A percentile compares a stretch with the other conserved stretches of the same genome.
phyloP scores from a whole-genome alignment of 139 green algal species.

The Chlorokybus atmophyticus region DNA sequence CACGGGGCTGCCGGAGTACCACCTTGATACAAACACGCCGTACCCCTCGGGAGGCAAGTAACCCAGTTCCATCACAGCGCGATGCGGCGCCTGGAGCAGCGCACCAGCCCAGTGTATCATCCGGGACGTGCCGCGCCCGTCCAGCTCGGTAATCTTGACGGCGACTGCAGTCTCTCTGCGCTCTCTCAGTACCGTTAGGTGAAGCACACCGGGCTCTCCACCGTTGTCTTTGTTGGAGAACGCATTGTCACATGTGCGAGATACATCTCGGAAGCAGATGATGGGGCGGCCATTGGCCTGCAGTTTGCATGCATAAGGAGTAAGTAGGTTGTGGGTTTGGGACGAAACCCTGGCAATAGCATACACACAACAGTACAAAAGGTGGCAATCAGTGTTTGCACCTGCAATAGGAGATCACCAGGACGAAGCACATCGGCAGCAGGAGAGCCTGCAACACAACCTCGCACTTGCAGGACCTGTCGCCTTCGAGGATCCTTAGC shows the following conservation, averaged over 20 bases:
- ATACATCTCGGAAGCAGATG: constrained; percentile 51
- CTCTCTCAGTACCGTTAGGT: no score
- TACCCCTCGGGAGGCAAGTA: constrained; percentile 43
- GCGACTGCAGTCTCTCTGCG: constrained; percentile 37
- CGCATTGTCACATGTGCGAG: no score
- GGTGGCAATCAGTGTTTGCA: no score
- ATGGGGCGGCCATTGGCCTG: constrained; percentile 44
- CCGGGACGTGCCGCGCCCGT: constrained; percentile 58
- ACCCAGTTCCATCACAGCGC: constrained; percentile 60
- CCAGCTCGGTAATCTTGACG: constrained; percentile 43
- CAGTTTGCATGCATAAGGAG: no score
- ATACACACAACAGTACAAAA: no score
- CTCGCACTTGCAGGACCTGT: constrained; percentile 58
- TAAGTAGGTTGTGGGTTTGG: no score
- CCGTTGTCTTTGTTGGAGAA: constrained; percentile 13
- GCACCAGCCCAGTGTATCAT: constrained; percentile 79
- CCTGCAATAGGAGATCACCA: constrained; percentile 71
- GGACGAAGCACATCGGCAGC: constrained; percentile 43
- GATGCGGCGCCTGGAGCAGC: constrained; percentile 57
- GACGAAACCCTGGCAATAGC: no score
- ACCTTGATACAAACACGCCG: constrained; percentile 21
- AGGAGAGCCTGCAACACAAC: constrained; percentile 30
- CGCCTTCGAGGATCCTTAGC: constrained; percentile 50
- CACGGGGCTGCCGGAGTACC: constrained; percentile 65
- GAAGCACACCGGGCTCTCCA: constrained; percentile 3